These are phyloP conservation scores for Tricholoma flavovirens DNA, from an alignment of 768 basidiomycete species.

Conservation along the genomic window DNA sequence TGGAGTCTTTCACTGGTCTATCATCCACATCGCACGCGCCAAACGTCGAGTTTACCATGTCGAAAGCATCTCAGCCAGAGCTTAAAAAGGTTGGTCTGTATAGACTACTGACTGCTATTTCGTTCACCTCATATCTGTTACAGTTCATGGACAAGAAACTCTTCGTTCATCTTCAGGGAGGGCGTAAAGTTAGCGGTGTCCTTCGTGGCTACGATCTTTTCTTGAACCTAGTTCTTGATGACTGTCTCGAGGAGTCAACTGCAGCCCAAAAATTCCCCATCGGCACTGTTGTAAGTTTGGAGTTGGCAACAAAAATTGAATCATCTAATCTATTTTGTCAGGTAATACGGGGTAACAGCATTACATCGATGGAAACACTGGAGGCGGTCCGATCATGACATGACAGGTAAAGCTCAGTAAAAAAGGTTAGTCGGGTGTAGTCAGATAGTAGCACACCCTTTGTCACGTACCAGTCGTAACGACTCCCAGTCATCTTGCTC, in stretches of 20 bases:
- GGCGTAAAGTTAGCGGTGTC: conserved; percentile 91
- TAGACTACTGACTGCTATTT: background rate
- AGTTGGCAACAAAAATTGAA: background rate
- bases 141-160: conserved; percentile 99
- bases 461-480: too few relatives aligned
- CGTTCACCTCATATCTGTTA: conserved; percentile 5
- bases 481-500: too few relatives aligned
- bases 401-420: too few relatives aligned
- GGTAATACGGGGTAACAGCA: conserved; percentile 96
- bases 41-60: conserved; percentile 48
- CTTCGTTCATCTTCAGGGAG: conserved; percentile 90
- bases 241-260: conserved; percentile 86
- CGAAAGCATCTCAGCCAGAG: conserved; percentile 94
- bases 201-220: conserved; percentile 98
- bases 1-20: conserved; percentile 2
- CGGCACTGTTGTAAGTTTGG: conserved; percentile 78
- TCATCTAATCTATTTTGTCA: conserved; percentile 26
- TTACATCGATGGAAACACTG: conserved; percentile 90
- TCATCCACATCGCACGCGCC: conserved; percentile 9
- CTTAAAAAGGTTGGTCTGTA: conserved; percentile 82
- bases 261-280: conserved; percentile 87
- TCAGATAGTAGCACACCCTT: too few relatives aligned
- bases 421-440: too few relatives aligned
- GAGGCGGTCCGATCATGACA: conserved; percentile 45
- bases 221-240: conserved; percentile 95